phyloP scores from a whole-genome alignment of 2,329 filamentous ascomycete genomes.

The Fusarium sp. region DNA sequence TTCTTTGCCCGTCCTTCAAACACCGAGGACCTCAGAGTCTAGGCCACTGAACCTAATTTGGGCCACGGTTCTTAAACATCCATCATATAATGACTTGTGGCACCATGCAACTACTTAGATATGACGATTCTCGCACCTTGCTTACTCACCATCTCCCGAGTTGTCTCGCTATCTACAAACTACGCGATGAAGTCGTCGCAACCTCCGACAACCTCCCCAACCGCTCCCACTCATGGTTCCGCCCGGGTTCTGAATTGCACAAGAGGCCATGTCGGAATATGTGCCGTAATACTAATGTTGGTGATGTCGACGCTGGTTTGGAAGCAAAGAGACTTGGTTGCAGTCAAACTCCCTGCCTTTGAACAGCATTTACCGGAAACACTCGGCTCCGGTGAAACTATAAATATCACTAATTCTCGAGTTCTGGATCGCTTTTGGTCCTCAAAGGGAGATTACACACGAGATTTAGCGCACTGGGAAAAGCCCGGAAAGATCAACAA shows the following conservation, averaged over 20 bases:
- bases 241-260: slow-evolving; percentile 18
- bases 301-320: slow-evolving; percentile 32
- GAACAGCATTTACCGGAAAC: slow-evolving; percentile 12
- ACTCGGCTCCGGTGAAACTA: background rate
- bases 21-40: background rate
- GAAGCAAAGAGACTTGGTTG: slow-evolving; percentile 29
- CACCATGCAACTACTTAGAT: slow-evolving; percentile 20
- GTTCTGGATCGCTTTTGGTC: slow-evolving; percentile 39
- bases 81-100: background rate
- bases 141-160: background rate
- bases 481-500: slow-evolving; percentile 40
- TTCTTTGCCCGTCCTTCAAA: background rate
- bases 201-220: background rate
- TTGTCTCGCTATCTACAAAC: background rate
- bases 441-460: slow-evolving; percentile 28
- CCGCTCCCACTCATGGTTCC: background rate
- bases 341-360: slow-evolving; percentile 15
- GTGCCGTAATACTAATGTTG: slow-evolving; percentile 31
- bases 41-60: slow-evolving; percentile 4
- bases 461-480: slow-evolving; percentile 32
- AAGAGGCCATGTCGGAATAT: slow-evolving; percentile 26
- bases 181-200: slow-evolving; percentile 25
- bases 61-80: background rate
- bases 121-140: background rate
- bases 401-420: background rate